Evolutionary conservation across 179 eudicot species (phyloP).

Genomic region (Beta lomatogona): DNA sequence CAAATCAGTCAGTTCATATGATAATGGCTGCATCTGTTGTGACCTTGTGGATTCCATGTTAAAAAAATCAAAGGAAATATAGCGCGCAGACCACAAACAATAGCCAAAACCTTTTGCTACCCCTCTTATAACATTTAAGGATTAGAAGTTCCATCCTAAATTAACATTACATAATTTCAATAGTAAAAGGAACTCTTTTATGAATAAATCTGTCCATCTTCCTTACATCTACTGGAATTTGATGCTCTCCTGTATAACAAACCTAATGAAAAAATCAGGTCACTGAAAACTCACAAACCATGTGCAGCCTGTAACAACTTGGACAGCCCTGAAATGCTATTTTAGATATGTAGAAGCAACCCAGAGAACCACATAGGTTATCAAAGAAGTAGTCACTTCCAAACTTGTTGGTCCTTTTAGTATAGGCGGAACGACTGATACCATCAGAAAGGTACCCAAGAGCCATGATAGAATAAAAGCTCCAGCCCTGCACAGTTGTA

Average conservation of each 20-base stretch:
- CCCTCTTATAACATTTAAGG: background rate
- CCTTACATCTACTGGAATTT: background rate
- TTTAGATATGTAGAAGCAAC: conserved; percentile 78
- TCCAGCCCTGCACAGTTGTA: conserved; percentile 71
- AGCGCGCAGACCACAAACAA: conserved; percentile 13
- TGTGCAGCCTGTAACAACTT: conserved; percentile 24
- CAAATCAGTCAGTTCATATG: background rate
- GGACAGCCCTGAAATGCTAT: conserved; percentile 29
- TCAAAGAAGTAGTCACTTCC: conserved; percentile 85
- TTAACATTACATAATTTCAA: background rate
- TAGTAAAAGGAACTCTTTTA: conserved; percentile 4
- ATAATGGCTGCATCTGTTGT: background rate
- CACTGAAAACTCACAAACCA: background rate
- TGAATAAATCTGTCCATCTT: background rate
- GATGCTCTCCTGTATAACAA: conserved; percentile 22
- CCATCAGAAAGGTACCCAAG: conserved; percentile 93
- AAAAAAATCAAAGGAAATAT: background rate
- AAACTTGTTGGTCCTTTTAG: conserved; percentile 84
- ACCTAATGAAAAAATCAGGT: conserved; percentile 18
- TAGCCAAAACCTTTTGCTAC: background rate
- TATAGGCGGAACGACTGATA: conserved; percentile 88
- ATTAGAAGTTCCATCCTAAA: background rate
- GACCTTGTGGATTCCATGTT: background rate
- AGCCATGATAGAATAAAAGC: conserved; percentile 84
- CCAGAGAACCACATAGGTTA: conserved; percentile 85